Percentiles rank a stretch among this genome's conserved stretches.
phyloP scores from a whole-genome alignment of 352 stramenopile genomes.

The Thraustochytrium sp. region DNA sequence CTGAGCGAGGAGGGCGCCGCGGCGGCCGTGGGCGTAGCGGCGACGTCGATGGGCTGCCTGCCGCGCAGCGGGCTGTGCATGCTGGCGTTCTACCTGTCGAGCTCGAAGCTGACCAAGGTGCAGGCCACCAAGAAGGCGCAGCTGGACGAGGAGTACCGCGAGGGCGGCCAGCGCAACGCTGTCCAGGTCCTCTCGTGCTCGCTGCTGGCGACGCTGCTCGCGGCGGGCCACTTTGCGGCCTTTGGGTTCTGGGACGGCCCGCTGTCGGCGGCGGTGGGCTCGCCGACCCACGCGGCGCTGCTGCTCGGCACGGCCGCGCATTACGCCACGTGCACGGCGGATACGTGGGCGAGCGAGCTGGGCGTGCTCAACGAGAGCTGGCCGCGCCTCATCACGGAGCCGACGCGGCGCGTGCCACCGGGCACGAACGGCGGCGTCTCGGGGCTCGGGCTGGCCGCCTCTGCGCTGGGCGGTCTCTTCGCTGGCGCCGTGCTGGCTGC shows the following conservation, averaged over 20 bases:
- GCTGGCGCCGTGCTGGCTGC: slow-evolving; percentile 69
- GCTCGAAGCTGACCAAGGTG: slow-evolving; percentile 73
- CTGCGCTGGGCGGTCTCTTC: slow-evolving; percentile 71
- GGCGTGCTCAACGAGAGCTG: slow-evolving; percentile 71
- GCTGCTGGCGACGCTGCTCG: slow-evolving; percentile 62
- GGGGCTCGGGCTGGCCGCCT: slow-evolving; percentile 66
- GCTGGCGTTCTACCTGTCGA: slow-evolving; percentile 73
- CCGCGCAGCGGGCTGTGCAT: slow-evolving; percentile 58
- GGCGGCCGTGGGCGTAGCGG: slow-evolving; percentile 46
- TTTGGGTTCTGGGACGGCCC: slow-evolving; percentile 56
- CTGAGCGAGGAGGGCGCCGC: slow-evolving; percentile 32
- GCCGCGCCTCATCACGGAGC: slow-evolving; percentile 76
- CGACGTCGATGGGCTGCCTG: neutral
- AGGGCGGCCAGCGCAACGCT: slow-evolving; percentile 67
- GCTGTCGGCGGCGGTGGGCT: too few species aligned
- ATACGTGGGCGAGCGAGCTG: slow-evolving; percentile 90
- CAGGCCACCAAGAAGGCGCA: slow-evolving; percentile 33
- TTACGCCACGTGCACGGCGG: slow-evolving; percentile 82
- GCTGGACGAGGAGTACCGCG: slow-evolving; percentile 54
- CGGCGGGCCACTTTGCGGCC: slow-evolving; percentile 56
- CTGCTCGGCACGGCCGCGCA: slow-evolving; percentile 73
- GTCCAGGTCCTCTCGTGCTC: slow-evolving; percentile 70
- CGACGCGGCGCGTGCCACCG: slow-evolving; percentile 65
- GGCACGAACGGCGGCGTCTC: slow-evolving; percentile 91
- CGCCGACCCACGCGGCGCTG: slow-evolving; percentile 57